Base-by-base conservation (phyloP, 352 stramenopile species). In the Pythium dissotocum region DNA sequence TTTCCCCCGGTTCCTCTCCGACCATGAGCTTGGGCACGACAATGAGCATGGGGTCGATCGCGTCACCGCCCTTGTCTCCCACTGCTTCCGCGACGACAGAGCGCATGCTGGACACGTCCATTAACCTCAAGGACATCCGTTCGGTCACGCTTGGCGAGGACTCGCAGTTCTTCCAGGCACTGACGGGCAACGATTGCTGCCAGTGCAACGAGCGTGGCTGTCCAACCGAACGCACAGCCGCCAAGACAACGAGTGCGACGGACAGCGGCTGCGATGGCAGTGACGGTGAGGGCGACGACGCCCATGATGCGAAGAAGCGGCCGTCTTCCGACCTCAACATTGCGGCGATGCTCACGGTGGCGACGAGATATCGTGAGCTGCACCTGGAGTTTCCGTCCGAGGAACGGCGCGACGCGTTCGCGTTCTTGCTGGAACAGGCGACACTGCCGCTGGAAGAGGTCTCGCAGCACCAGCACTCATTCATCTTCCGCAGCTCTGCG, bases 381-480 rank as follows among this genome's bases (percentile, higher is more conserved):
- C 85, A 93, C 48, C 64, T 93, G 10, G 83, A 90, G 65, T 89
- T 93, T 51, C 54, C 82, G 5, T 85, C 86, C 59, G 71, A 88
- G 71, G 82, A 89, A 13, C 64, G 77, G 10, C 83, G 85, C 35
- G 77, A 93, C 73, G 83, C 80, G 44, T 91, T 93, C 35, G 71
- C 77, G 53, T 91, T 79, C 67, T 67, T 91, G 69, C 70, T 93
- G 0, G 73, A 91, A 53, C 84, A 93, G 75, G 72, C 79, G 18
- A 86, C 80, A 1, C 60, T 91, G 30, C 84, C 82, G 38, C 71
- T 91, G 8, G 69, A 79, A 36, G 55, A 61, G 9, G 61, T 63
- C 26, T 28, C 48, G 9, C 33, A 38, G 26, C 33, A 40, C 12
- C 68, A 66, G 32, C 56, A 63, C 42, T 57, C 67, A 1, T 70